These are phyloP conservation scores for Triangularia verruculosa DNA, from an alignment of 2,329 filamentous ascomycete genomes.

Conservation along the genomic window DNA sequence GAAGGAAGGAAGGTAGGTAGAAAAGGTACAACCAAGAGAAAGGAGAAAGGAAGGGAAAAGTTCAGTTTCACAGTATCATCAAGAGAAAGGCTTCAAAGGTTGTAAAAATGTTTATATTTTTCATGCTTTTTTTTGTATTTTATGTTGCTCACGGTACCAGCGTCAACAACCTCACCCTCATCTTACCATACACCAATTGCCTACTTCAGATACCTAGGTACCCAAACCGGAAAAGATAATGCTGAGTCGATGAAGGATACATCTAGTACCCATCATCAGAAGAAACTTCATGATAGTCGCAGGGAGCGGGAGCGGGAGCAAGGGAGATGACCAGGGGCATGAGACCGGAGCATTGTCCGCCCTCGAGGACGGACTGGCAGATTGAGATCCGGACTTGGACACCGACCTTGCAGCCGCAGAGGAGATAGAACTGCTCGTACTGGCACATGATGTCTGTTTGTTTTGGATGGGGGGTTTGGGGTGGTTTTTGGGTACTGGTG, in stretches of 20 bases:
- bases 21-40: too few relatives aligned
- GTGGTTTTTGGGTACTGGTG: not conserved
- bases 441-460: not conserved
- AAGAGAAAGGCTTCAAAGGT: not conserved
- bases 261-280: not conserved
- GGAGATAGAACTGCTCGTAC: not conserved
- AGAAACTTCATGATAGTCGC: not conserved
- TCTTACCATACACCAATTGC: not conserved
- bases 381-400: not conserved
- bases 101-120: not conserved
- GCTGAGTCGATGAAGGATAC: not conserved
- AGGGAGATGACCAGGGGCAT: not conserved
- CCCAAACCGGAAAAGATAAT: not conserved
- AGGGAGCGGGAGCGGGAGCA: not conserved
- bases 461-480: not conserved
- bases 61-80: too few relatives aligned
- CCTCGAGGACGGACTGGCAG: not conserved
- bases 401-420: not conserved
- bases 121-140: not conserved
- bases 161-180: not conserved
- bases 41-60: too few relatives aligned
- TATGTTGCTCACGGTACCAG: not conserved
- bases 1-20: too few relatives aligned
- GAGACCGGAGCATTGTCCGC: not conserved
- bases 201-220: not conserved